Evolutionary conservation across 2,329 filamentous ascomycete species (phyloP), one percentile per base, ranked within the genome.

Genomic region (Sporothrix sp.): DNA sequence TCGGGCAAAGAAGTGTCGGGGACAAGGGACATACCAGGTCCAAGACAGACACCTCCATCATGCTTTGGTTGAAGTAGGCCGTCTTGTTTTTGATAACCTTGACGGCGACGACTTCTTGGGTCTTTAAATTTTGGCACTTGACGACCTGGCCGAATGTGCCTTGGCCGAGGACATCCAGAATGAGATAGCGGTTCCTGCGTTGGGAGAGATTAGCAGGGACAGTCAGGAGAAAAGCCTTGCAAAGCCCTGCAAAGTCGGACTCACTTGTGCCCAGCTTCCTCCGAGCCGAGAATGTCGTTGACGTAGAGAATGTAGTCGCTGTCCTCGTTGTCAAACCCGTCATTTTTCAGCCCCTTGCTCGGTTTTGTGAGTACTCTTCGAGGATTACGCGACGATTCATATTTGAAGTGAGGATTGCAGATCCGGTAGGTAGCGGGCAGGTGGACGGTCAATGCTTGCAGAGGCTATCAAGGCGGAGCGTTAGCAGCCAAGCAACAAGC

Each of bases 31-130:
- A 52, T 75, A 94, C 88, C 75, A 98, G 65, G 67, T 98, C 93
- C 52, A 98, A 75, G 21, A 98, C 93, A 2, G 93, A 98, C 28
- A 98, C 93, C 65, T 98, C 93, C 93, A 98, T 98, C 93, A 98
- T 98, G 67, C 93, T 97, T 68, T 98, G 93, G 65, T 98, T 98
- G 73, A 98, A 98, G 67, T 98, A 98, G 33, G 93, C 93, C 2
- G 93, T 98, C 61, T 91, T 84, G 68, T 98, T 98, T 71, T 98
- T 98, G 71, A 98, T 93, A 50, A 98, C 93, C 70, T 98, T 98
- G 59, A 98, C 93, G 3, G 93, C 93, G 39, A 98, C 93, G 35
- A 98, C 93, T 68, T 98, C 93, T 66, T 96, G 90, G 1, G 93
- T 97, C 71, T 95, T 96, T 60, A 98, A 70, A 61, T 98, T 98